A percentile compares a stretch with the other conserved stretches of the same genome.
Conservation (phyloP, 1,139 yeast genomes). For the Pichia sp. region DNA sequence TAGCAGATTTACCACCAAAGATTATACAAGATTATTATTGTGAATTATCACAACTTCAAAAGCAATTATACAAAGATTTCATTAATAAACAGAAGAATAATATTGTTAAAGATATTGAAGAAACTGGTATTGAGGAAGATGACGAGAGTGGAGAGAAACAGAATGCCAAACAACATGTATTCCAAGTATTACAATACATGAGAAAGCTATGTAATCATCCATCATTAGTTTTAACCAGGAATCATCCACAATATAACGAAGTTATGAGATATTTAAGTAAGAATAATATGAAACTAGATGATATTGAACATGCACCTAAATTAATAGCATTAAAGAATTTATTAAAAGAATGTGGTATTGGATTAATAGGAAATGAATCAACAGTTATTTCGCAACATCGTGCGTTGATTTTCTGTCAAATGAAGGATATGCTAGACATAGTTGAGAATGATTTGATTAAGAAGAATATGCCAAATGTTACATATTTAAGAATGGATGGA, state of each 20-base stretch:
- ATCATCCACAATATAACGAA: slow-evolving; percentile 75
- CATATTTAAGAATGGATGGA: slow-evolving; percentile 94
- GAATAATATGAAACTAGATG: slow-evolving; percentile 55
- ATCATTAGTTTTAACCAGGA: slow-evolving; percentile 76
- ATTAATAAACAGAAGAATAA: slow-evolving; percentile 77
- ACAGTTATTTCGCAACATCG: slow-evolving; percentile 93
- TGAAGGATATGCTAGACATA: slow-evolving; percentile 96
- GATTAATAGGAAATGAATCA: slow-evolving; percentile 38
- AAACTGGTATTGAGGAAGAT: slow-evolving; percentile 36
- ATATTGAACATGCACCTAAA: slow-evolving; percentile 86
- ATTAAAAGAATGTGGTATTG: slow-evolving; percentile 91
- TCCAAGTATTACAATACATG: slow-evolving; percentile 97
- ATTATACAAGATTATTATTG: slow-evolving; percentile 97
- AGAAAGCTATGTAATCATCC: slow-evolving; percentile 96
- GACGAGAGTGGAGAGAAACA: slow-evolving; percentile 35
- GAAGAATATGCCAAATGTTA: slow-evolving; percentile 82
- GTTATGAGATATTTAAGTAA: slow-evolving; percentile 54
- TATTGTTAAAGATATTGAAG: slow-evolving; percentile 52
- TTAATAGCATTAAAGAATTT: slow-evolving; percentile 75
- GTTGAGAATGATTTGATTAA: slow-evolving; percentile 84
- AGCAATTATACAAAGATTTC: slow-evolving; percentile 80
- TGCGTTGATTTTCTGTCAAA: slow-evolving; percentile 90
- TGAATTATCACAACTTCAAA: slow-evolving; percentile 86
- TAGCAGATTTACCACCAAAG: slow-evolving; percentile 95
- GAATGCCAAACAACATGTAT: slow-evolving; percentile 78